Evolutionary conservation across 192 early-diverging fungal genomes (phyloP), one percentile per base, ranked within the genome.

Genomic region (Rhizophagus prolifer): DNA sequence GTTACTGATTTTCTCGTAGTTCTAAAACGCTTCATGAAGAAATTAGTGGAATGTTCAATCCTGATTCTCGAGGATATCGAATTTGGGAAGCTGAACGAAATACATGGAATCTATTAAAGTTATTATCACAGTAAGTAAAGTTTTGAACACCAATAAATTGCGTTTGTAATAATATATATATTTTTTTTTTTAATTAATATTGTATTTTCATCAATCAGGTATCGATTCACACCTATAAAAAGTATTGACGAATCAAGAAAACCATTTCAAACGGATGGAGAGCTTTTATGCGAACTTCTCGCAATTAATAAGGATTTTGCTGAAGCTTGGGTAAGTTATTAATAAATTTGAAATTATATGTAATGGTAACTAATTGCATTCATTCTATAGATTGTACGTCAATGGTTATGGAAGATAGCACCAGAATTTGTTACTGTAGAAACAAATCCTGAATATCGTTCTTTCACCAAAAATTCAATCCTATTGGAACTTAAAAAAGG

Each of bases 351-450:
- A 38, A 38, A 38, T 38, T 38, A 8, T 59, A 59, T 41, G 23
- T 38, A 58, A 28, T 30, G 50, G 19, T 54, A 9, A 21, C 26
- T 54, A 25, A 23, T 6, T 44, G 10, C 8, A 34, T 23, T 60
- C 4, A 12, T 60, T 36, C 3, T 59, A 61, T 60, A 73, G 71
- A 60, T 73, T 23, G 71, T 73, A 73, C 50, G 71, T 21, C 26
- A 60, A 34, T 73, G 71, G 71, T 73, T 73, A 13, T 58, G 58
- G 44, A 23, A 60, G 19, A 73, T n/a, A n/a, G 71, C 71, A n/a
- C 71, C 58, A 36, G 12, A 13, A 14, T 73, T 60, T 36, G 4
- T 21, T 23, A 54, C 47, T 9, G 71, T 73, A 19, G 71, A 73
- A 73, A 61, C 58, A 36, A 30, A 34, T 23, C 26, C 71, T 34